phyloP scores from a whole-genome alignment of 2,329 filamentous ascomycete species.

The Thermothelomyces thermophilus region DNA sequence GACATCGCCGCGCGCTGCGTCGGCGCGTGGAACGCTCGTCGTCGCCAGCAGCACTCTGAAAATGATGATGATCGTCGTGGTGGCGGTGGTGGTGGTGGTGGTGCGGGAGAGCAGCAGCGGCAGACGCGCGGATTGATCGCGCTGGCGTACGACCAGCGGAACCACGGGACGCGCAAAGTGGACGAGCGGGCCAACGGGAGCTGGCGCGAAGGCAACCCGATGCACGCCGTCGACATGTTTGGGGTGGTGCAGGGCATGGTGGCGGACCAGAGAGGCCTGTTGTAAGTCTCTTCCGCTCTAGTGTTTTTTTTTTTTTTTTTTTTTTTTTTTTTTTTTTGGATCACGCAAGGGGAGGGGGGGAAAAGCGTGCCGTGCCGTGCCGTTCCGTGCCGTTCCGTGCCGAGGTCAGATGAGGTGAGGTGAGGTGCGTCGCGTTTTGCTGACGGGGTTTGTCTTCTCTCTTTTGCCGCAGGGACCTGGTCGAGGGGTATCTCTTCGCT shows the following conservation, averaged over 20 bases:
- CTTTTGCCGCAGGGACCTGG: slow-evolving; percentile 49
- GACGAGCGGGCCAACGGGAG: slow-evolving; percentile 63
- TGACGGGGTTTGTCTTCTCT: not conserved
- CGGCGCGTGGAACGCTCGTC: slow-evolving; percentile 57
- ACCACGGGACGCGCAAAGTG: slow-evolving; percentile 73
- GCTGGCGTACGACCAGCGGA: slow-evolving; percentile 83
- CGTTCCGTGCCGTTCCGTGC: too few species aligned
- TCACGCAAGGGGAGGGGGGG: too few species aligned
- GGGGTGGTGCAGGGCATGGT: slow-evolving; percentile 66
- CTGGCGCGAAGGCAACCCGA: slow-evolving; percentile 72
- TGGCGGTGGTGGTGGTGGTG: too few species aligned
- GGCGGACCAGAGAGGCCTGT: slow-evolving; percentile 65
- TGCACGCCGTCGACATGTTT: slow-evolving; percentile 91
- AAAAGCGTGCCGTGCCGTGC: too few species aligned
- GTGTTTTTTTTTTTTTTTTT: not conserved
- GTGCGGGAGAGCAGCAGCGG: slow-evolving; percentile 19
- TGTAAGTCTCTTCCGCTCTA: slow-evolving; percentile 34
- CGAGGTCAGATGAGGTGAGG: not conserved
- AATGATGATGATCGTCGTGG: too few species aligned
- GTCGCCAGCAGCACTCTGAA: not conserved
- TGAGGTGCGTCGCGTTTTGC: not conserved
- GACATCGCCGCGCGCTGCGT: slow-evolving; percentile 65
- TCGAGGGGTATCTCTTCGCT: slow-evolving; percentile 68
- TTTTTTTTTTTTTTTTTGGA: not conserved
- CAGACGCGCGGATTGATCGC: slow-evolving; percentile 62